Evolutionary conservation across 1,139 yeast species (phyloP), one percentile per base, ranked within the genome.

Genomic region (Geotrichum klebahnii): DNA sequence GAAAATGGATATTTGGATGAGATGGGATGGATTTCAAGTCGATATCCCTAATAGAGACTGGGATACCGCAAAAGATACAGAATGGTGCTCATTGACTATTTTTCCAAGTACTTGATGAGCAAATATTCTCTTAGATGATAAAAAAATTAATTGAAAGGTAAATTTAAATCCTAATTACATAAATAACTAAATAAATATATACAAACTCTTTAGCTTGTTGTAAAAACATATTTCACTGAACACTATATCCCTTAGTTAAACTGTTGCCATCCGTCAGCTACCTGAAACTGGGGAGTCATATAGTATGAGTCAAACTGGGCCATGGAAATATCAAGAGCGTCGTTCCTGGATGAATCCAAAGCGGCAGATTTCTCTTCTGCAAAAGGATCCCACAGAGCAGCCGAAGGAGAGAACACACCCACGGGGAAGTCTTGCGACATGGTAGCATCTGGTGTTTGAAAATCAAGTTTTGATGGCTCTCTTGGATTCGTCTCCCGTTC

Each of bases 1-100:
- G 14, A 48, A 58, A 17, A 54, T 61, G 28, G 59, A 59, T 26
- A 62, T 63, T 12, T 63, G 67, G 67, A 48, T 63, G 34, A 52
- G 66, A n/a, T 63, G 65, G 64, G 34, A 46, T 3, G 51, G 49
- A 2, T 44, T 62, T 19, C 61, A 62, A 47, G 61, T 60, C 6
- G 62, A 58, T n/a, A 45, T 63, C 12, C 51, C 53, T 6, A 51
- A 55, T n/a, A 49, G 59, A 8, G 55, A 59, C 46, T 63, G 67
- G 67, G 60, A 60, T n/a, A 49, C 49, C 5, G 64, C 63, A 2
- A 52, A 57, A 24, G 57, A 57, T 26, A 43, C 46, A 2, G 41
- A 51, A 2, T 63, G 67, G 67, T 46, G 55, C 5, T 52, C 60
- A 5, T 19, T 59, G 26, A 56, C 61, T 8, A 20, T 57, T 5